Percentiles rank a stretch among this genome's conserved stretches.
These are phyloP conservation scores for Geotrichum cucujoidarum DNA, from an alignment of 1,139 yeast species.

Conservation along the genomic window DNA sequence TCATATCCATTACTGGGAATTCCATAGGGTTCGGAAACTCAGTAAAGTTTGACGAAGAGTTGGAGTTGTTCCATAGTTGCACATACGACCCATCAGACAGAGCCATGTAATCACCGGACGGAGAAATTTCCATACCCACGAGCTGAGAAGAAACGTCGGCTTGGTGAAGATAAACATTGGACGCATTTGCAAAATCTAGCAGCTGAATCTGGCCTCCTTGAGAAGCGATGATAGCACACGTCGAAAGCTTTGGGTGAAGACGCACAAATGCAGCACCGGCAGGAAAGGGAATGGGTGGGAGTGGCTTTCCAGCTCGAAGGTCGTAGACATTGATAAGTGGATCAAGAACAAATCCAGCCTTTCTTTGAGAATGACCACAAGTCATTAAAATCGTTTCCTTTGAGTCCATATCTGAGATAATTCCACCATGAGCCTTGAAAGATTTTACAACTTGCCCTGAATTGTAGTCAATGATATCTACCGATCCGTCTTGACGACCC, in stretches of 20 bases:
- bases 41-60: slow-evolving; percentile 38
- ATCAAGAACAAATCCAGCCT: slow-evolving; percentile 53
- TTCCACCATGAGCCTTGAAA: slow-evolving; percentile 69
- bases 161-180: slow-evolving; percentile 46
- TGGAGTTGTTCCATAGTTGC: slow-evolving; percentile 64
- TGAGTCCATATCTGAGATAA: slow-evolving; percentile 71
- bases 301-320: slow-evolving; percentile 62
- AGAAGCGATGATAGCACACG: slow-evolving; percentile 70
- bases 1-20: slow-evolving; percentile 41
- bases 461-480: slow-evolving; percentile 74
- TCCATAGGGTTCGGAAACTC: slow-evolving; percentile 49
- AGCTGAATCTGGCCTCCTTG: slow-evolving; percentile 78
- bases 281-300: slow-evolving; percentile 81
- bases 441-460: slow-evolving; percentile 52
- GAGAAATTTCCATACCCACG: slow-evolving; percentile 59
- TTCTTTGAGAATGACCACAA: slow-evolving; percentile 70
- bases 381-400: slow-evolving; percentile 74
- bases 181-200: slow-evolving; percentile 75
- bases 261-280: slow-evolving; percentile 84
- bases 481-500: slow-evolving; percentile 62
- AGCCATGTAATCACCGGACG: slow-evolving; percentile 75
- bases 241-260: slow-evolving; percentile 82
- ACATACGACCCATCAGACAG: slow-evolving; percentile 60
- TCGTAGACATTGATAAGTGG: slow-evolving; percentile 84
- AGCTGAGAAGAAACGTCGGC: slow-evolving; percentile 42